phyloP scores from a whole-genome alignment of 2,329 filamentous ascomycete species.

The Xylariaceae sp. region DNA sequence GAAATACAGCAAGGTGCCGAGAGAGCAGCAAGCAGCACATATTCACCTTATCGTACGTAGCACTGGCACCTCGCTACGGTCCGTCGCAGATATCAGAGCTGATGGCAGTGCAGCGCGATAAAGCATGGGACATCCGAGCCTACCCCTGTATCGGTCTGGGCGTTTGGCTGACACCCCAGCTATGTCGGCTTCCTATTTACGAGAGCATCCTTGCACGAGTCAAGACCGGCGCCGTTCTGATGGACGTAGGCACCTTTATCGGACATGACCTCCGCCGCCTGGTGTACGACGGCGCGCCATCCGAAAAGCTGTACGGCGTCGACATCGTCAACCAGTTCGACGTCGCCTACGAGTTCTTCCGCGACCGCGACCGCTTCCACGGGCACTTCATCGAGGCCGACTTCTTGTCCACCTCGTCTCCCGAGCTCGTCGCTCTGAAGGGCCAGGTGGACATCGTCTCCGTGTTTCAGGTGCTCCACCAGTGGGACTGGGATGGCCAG shows the following conservation, averaged over 20 bases:
- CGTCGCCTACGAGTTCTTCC: constrained; percentile 34
- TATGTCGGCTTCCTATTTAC: no score
- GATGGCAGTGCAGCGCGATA: no score
- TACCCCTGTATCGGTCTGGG: no score
- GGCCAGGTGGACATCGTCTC: constrained; percentile 38
- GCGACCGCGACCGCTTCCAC: constrained; percentile 28
- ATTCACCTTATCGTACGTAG: constrained; percentile 24
- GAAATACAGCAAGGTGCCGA: constrained; percentile 3
- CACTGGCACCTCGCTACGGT: background rate
- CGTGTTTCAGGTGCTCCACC: constrained; percentile 38
- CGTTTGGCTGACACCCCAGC: no score
- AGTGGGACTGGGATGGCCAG: constrained; percentile 37
- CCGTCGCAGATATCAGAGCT: no score
- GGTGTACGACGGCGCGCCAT: constrained; percentile 31
- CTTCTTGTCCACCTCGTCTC: constrained; percentile 22
- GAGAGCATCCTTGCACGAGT: no score
- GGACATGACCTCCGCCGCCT: constrained; percentile 36
- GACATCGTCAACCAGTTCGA: constrained; percentile 33
- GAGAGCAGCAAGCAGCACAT: constrained; percentile 4
- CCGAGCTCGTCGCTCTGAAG: constrained; percentile 29
- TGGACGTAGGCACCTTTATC: constrained; percentile 37
- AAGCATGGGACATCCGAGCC: no score
- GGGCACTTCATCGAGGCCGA: constrained; percentile 29
- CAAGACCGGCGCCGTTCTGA: constrained; percentile 22
- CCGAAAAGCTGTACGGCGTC: constrained; percentile 26